Evolutionary conservation across 1,284 basidiomycete species (phyloP).

Genomic region (Rhizoctonia solani): DNA sequence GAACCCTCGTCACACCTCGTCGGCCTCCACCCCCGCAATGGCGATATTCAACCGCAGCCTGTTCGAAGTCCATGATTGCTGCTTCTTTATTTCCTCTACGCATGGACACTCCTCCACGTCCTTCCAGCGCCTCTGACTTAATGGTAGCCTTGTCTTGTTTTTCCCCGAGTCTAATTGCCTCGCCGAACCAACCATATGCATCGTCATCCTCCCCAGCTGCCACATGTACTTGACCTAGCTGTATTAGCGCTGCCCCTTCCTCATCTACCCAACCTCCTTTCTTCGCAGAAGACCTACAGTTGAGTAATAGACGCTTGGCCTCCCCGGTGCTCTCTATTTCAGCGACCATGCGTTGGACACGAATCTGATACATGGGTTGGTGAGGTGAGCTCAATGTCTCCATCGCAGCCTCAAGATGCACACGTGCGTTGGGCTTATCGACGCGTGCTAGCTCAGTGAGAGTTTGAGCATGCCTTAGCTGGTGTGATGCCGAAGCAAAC

Average conservation of each 20-base stretch:
- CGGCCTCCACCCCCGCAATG: constrained; percentile 10
- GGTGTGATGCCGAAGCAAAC: not conserved
- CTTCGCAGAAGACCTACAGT: constrained; percentile 9
- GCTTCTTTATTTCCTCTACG: constrained; percentile 13
- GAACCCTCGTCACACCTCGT: constrained; percentile 15
- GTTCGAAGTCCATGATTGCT: constrained; percentile 6
- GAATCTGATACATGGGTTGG: constrained; percentile 9
- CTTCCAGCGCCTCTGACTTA: constrained; percentile 8
- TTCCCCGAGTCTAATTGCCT: constrained; percentile 18
- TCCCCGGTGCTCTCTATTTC: constrained; percentile 16
- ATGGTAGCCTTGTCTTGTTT: constrained; percentile 21
- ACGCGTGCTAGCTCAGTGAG: constrained; percentile 27
- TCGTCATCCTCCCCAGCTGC: constrained; percentile 29
- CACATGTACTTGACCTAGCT: constrained; percentile 23
- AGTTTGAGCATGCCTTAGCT: constrained; percentile 11
- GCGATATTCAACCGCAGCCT: constrained; percentile 7
- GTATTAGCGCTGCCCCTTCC: constrained; percentile 14
- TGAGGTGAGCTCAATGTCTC: constrained; percentile 12
- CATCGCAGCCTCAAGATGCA: constrained; percentile 16
- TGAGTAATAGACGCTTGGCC: constrained; percentile 20
- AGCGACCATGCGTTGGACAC: constrained; percentile 24
- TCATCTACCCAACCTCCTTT: constrained; percentile 24
- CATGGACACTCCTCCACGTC: constrained; percentile 14
- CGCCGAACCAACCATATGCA: constrained; percentile 15
- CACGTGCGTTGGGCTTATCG: constrained; percentile 13